Evolutionary conservation across 2,329 filamentous ascomycete species (phyloP).

Genomic region (Cryphonectria radicalis): DNA sequence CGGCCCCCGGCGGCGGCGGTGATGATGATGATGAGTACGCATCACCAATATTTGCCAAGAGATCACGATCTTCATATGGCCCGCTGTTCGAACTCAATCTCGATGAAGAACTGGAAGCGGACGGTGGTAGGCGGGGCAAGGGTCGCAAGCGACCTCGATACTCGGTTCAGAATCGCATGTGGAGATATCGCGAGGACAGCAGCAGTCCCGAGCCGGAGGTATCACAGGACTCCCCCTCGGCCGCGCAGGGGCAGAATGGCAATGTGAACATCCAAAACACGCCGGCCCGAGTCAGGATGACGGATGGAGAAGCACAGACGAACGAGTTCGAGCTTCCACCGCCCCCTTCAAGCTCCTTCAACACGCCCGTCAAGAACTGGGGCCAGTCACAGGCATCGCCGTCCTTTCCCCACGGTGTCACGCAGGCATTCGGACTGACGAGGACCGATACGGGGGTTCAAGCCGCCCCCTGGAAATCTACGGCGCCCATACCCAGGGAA

Average conservation of each 20-base stretch:
- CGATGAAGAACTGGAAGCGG: slow-evolving; percentile 70
- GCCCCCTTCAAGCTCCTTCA: slow-evolving; percentile 10
- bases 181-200: slow-evolving; percentile 75
- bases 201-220: slow-evolving; percentile 66
- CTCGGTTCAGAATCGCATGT: slow-evolving; percentile 67
- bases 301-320: slow-evolving; percentile 40
- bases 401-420: neutral
- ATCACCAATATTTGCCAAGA: slow-evolving; percentile 81
- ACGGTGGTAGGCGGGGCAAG: slow-evolving; percentile 61
- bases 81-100: slow-evolving; percentile 66
- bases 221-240: slow-evolving; percentile 27
- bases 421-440: neutral
- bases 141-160: slow-evolving; percentile 74
- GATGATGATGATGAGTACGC: slow-evolving; percentile 57
- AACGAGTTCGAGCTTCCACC: slow-evolving; percentile 33
- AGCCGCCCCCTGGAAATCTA: slow-evolving; percentile 8
- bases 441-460: slow-evolving; percentile 16
- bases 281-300: slow-evolving; percentile 34
- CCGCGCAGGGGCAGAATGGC: slow-evolving; percentile 9
- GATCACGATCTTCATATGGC: slow-evolving; percentile 70
- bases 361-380: slow-evolving; percentile 14
- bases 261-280: slow-evolving; percentile 25
- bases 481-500: neutral
- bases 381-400: slow-evolving; percentile 4
- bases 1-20: slow-evolving; percentile 32